Evolutionary conservation across 2,329 filamentous ascomycete genomes (phyloP).

Genomic region (Fonsecaea nubica): DNA sequence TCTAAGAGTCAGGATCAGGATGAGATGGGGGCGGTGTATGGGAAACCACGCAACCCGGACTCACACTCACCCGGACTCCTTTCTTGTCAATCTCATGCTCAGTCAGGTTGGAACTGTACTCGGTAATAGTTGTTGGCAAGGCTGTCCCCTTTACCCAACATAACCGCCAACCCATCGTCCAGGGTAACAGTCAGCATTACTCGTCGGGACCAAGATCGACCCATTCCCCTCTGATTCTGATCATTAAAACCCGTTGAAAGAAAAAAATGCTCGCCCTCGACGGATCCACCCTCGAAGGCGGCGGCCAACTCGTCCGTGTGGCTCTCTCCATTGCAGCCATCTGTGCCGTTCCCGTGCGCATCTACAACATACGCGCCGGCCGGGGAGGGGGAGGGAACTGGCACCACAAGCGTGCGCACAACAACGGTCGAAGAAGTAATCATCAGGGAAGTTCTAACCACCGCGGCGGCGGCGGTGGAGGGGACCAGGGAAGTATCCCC

Average conservation of each 20-base stretch:
- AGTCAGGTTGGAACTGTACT: no score
- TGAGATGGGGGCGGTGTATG: not conserved
- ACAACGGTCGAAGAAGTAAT: not conserved
- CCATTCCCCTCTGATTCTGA: not conserved
- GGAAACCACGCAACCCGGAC: not conserved
- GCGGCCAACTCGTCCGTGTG: conserved; percentile 66
- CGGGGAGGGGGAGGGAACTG: conserved; percentile 39
- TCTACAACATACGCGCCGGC: conserved; percentile 62
- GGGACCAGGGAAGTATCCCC: not conserved
- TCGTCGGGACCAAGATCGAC: not conserved
- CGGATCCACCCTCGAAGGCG: conserved; percentile 66
- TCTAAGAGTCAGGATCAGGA: no score
- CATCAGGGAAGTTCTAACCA: no score
- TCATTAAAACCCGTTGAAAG: not conserved
- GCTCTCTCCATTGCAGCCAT: conserved; percentile 63
- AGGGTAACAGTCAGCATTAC: not conserved
- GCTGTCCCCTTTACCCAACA: not conserved
- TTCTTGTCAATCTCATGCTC: not conserved
- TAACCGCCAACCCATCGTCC: not conserved
- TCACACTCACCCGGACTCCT: not conserved
- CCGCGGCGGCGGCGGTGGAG: not conserved
- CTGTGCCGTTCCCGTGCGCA: conserved; percentile 56
- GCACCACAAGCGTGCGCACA: not conserved
- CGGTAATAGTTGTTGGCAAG: no score
- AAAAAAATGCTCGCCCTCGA: conserved; percentile 51